phyloP scores from a whole-genome alignment of 2,329 filamentous ascomycete species.

The Endocalyx cinctus region DNA sequence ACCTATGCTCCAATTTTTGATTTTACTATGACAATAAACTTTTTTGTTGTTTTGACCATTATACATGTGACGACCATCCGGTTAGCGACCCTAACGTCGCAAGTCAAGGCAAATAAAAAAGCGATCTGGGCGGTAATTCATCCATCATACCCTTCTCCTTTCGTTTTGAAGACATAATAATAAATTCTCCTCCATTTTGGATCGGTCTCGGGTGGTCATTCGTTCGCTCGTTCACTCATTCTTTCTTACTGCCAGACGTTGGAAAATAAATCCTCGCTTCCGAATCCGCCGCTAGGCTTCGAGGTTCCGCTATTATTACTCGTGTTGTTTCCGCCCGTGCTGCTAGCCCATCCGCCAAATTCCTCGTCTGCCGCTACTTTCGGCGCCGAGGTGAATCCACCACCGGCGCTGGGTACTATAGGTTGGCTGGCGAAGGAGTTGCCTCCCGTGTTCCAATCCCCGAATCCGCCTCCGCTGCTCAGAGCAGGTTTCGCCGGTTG shows the following conservation, averaged over 20 bases:
- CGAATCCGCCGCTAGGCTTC: conserved; percentile 57
- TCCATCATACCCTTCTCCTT: too few species aligned
- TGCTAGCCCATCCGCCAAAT: conserved; percentile 90
- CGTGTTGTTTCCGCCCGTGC: conserved; percentile 43
- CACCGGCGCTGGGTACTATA: conserved; percentile 57
- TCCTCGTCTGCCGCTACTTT: conserved; percentile 86
- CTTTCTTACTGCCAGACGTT: conserved; percentile 85
- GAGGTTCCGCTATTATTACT: conserved; percentile 36
- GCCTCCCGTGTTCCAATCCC: conserved; percentile 46
- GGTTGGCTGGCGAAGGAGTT: conserved; percentile 53
- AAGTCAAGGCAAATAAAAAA: too few species aligned
- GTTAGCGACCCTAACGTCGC: too few species aligned
- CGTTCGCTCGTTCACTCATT: too few species aligned
- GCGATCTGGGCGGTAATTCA: too few species aligned
- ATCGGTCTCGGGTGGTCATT: too few species aligned
- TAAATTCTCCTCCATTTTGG: too few species aligned
- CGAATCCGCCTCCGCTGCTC: conserved; percentile 57
- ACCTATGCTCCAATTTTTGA: too few species aligned
- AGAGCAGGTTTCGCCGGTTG: conserved; percentile 53
- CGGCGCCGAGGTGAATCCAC: conserved; percentile 60
- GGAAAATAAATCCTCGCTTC: conserved; percentile 83
- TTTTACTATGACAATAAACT: too few species aligned
- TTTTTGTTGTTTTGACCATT: too few species aligned
- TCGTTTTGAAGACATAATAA: too few species aligned
- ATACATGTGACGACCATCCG: too few species aligned